A percentile compares a stretch with the other conserved stretches of the same genome.
phyloP scores from a whole-genome alignment of 2,329 filamentous ascomycete genomes.

The Xylaria digitata region DNA sequence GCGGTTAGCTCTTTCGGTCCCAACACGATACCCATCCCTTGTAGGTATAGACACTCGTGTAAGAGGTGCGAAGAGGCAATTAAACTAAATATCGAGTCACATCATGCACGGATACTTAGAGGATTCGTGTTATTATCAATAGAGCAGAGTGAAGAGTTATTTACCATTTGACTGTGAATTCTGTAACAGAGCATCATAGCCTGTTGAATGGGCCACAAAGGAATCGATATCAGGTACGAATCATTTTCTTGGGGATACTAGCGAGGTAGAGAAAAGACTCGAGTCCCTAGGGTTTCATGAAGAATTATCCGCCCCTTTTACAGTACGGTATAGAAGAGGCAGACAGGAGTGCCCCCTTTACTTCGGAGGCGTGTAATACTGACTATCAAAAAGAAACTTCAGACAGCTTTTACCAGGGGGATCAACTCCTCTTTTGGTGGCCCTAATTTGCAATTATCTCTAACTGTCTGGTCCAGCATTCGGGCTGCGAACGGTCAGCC shows the following conservation, averaged over 20 bases:
- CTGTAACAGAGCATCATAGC: background rate
- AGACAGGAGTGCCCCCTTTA: too few species aligned
- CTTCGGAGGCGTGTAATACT: background rate
- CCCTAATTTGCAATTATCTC: constrained; percentile 24
- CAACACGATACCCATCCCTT: constrained; percentile 35
- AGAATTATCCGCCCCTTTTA: background rate
- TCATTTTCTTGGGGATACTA: background rate
- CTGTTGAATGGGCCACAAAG: too few species aligned
- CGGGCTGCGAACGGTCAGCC: background rate
- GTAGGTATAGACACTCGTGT: constrained; percentile 34
- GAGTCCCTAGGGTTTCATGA: background rate
- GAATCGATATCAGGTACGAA: too few species aligned
- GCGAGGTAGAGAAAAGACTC: background rate
- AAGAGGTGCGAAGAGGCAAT: constrained; percentile 40
- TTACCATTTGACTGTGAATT: background rate
- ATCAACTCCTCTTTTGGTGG: background rate
- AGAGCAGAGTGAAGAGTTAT: background rate
- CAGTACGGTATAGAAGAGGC: background rate
- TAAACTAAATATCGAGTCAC: constrained; percentile 10
- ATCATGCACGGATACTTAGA: constrained; percentile 1
- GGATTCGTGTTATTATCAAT: background rate
- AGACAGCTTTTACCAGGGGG: too few species aligned
- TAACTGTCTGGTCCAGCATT: constrained; percentile 15
- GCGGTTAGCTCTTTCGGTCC: constrained; percentile 22
- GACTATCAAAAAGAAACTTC: background rate